Evolutionary conservation across 441 rosid genomes (phyloP).

Genomic region (Theobroma grandiflorum): DNA sequence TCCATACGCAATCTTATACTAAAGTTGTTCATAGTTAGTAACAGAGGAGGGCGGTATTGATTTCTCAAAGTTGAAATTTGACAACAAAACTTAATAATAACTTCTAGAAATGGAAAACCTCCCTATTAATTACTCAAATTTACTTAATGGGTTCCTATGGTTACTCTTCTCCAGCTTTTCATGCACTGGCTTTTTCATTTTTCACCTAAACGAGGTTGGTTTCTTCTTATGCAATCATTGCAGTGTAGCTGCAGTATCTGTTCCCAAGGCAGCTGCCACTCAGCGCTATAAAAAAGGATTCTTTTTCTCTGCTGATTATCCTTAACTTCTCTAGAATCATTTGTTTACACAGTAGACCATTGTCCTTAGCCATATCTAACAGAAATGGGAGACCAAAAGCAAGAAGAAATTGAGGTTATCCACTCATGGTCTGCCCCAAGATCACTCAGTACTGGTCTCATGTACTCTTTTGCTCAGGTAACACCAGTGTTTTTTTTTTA

Average conservation of each 20-base stretch:
- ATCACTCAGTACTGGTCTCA: conserved; percentile 85
- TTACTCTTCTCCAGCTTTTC: not conserved
- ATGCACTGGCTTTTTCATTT: not conserved
- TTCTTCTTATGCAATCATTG: not conserved
- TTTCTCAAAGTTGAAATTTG: not conserved
- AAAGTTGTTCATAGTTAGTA: too few species aligned
- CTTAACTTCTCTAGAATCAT: not conserved
- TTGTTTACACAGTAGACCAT: not conserved
- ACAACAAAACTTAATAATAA: not conserved
- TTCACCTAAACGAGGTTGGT: not conserved
- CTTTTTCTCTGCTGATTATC: not conserved
- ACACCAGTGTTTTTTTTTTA: not conserved
- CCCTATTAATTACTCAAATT: too few species aligned
- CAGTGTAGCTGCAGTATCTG: not conserved
- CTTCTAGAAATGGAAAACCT: not conserved
- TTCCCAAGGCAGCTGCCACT: not conserved
- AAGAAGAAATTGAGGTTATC: conserved; percentile 57
- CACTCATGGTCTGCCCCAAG: conserved; percentile 94
- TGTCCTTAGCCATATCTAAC: not conserved
- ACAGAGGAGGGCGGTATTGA: not conserved
- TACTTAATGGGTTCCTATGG: too few species aligned
- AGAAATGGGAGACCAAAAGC: conserved; percentile 32
- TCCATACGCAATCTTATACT: not conserved
- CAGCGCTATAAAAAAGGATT: not conserved
- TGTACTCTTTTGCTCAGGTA: conserved; percentile 93